These are phyloP conservation scores for Quambalaria eucalypti DNA, from an alignment of 1,284 basidiomycete genomes.

Conservation along the genomic window DNA sequence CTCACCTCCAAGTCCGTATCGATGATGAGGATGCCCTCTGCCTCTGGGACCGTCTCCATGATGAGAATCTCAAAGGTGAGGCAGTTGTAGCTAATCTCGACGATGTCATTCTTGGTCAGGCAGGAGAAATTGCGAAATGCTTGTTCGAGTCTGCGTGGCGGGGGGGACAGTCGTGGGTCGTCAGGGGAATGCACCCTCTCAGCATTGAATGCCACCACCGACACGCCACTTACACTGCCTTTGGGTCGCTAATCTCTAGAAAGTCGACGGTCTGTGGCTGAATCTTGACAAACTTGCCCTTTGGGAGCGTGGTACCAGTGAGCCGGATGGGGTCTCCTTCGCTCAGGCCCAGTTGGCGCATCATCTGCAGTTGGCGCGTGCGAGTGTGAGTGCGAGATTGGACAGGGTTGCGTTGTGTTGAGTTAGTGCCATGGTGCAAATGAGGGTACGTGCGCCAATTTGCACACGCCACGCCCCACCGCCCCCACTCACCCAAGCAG, in stretches of 20 bases:
- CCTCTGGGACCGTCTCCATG: constrained; percentile 74
- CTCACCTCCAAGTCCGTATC: constrained; percentile 88
- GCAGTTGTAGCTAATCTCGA: constrained; percentile 53
- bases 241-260: constrained; percentile 77
- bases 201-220: neutral
- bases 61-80: constrained; percentile 90
- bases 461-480: neutral
- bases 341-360: constrained; percentile 81
- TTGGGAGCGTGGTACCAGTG: constrained; percentile 74
- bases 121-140: constrained; percentile 84
- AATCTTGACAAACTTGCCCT: constrained; percentile 92
- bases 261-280: constrained; percentile 94
- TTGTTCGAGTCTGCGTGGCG: constrained; percentile 62
- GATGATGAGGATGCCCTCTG: constrained; percentile 74
- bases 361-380: constrained; percentile 58
- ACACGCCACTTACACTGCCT: constrained; percentile 59
- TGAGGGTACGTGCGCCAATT: neutral
- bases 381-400: too few species aligned
- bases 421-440: too few species aligned
- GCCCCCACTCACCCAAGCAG: constrained; percentile 64
- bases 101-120: constrained; percentile 49
- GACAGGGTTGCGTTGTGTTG: too few species aligned
- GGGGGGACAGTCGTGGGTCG: neutral
- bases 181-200: neutral
- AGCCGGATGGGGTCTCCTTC: constrained; percentile 93